Evolutionary conservation across 2,329 filamentous ascomycete species (phyloP).

Genomic region (Colletotrichum aenigma): DNA sequence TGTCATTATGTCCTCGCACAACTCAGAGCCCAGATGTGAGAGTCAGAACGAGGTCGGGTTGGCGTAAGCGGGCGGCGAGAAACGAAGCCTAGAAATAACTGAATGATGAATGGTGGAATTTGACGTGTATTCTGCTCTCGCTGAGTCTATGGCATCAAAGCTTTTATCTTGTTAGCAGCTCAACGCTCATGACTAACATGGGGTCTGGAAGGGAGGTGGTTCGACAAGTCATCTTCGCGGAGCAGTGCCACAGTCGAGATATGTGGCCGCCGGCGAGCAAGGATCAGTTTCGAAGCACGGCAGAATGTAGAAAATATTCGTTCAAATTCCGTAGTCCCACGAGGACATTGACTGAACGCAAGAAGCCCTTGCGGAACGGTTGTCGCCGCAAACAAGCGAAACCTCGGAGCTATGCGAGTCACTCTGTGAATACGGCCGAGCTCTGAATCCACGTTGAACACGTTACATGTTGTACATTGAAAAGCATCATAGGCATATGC

Average conservation of each 20-base stretch:
- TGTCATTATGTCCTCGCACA: neutral
- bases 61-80: fast-evolving
- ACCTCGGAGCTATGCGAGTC: neutral
- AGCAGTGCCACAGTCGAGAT: neutral
- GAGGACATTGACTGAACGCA: neutral
- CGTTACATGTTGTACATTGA: neutral
- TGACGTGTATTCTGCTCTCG: neutral
- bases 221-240: neutral
- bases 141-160: neutral
- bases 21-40: neutral
- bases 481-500: neutral
- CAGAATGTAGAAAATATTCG: neutral
- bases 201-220: no score
- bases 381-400: neutral
- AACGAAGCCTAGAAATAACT: neutral
- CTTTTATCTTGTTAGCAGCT: neutral
- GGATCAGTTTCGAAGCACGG: neutral
- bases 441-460: neutral
- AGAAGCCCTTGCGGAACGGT: neutral
- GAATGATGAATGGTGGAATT: neutral
- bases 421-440: neutral
- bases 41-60: neutral
- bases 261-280: neutral
- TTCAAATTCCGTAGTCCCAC: neutral
- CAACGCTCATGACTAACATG: neutral